phyloP scores from a whole-genome alignment of 768 basidiomycete species.

The Phlegmacium glaucopus region DNA sequence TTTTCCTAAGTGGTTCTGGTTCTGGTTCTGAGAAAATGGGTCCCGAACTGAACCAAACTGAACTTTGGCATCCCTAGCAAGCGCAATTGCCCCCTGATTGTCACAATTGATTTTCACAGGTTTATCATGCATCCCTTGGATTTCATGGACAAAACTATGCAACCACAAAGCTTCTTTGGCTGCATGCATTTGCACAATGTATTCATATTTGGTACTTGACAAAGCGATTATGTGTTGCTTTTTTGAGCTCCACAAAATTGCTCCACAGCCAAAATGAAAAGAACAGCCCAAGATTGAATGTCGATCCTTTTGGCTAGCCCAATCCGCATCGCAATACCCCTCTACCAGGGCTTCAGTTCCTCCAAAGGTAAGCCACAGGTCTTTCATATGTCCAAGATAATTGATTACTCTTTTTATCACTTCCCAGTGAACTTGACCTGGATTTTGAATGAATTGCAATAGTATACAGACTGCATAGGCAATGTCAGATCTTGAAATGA shows the following conservation, averaged over 20 bases:
- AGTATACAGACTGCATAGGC: slow-evolving; percentile 22
- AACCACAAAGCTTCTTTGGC: slow-evolving; percentile 1
- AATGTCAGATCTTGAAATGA: slow-evolving; percentile 15
- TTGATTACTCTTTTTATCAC: slow-evolving; percentile 14
- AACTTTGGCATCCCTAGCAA: no score
- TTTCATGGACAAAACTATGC: not conserved
- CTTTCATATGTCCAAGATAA: slow-evolving; percentile 13
- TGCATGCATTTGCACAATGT: slow-evolving; percentile 12
- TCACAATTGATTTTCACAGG: not conserved
- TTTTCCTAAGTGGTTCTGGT: no score
- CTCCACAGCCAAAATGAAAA: no score
- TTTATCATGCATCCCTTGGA: not conserved
- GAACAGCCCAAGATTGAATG: no score
- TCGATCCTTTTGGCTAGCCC: no score
- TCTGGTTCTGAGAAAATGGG: no score
- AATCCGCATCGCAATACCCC: slow-evolving; percentile 13
- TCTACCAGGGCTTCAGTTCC: slow-evolving; percentile 8
- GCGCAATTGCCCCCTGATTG: no score
- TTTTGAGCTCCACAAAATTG: no score
- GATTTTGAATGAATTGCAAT: slow-evolving; percentile 28
- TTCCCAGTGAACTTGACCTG: slow-evolving; percentile 26
- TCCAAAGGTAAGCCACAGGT: slow-evolving; percentile 7
- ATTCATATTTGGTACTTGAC: slow-evolving; percentile 11
- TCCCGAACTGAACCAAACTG: no score
- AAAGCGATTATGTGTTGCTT: no score